phyloP scores from a whole-genome alignment of 257 asterid species.

The Haberlea rhodopensis region DNA sequence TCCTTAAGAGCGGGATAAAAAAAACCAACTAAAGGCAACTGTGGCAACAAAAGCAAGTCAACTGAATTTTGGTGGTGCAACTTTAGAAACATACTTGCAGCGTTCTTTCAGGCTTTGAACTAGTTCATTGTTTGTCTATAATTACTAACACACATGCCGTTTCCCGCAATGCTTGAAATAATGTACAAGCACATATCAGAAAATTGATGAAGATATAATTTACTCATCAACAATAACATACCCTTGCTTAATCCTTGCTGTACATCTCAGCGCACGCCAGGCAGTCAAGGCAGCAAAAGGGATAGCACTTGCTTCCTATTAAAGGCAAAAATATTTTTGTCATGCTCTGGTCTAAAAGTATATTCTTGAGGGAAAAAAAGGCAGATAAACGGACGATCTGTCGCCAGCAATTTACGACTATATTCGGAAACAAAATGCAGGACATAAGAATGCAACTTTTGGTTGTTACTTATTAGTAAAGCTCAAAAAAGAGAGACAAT shows the following conservation, averaged over 20 bases:
- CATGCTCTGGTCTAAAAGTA: slow-evolving; percentile 4
- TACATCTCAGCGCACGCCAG: slow-evolving; percentile 91
- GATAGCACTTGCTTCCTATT: slow-evolving; percentile 95
- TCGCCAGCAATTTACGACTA: slow-evolving; percentile 16
- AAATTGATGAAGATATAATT: neutral
- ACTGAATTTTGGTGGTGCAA: slow-evolving; percentile 13
- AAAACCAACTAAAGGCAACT: slow-evolving; percentile 1
- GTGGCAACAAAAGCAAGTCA: slow-evolving; percentile 5
- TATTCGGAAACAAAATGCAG: slow-evolving; percentile 4
- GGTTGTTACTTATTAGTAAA: slow-evolving; percentile 6
- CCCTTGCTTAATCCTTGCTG: slow-evolving; percentile 76
- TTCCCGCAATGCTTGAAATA: neutral
- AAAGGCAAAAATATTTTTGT: slow-evolving; percentile 9
- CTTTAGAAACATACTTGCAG: neutral
- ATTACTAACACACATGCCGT: neutral
- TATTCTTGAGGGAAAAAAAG: slow-evolving; percentile 10
- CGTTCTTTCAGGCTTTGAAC: neutral
- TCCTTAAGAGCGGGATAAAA: too few species aligned
- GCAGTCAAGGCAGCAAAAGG: slow-evolving; percentile 99
- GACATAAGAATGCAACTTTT: neutral
- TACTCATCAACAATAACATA: slow-evolving; percentile 33
- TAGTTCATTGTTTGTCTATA: neutral
- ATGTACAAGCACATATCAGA: neutral
- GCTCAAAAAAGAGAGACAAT: slow-evolving; percentile 12
- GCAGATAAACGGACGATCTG: slow-evolving; percentile 3